These are phyloP conservation scores for Lavandula angustifolia DNA, from an alignment of 257 asterid species.

Conservation along the genomic window DNA sequence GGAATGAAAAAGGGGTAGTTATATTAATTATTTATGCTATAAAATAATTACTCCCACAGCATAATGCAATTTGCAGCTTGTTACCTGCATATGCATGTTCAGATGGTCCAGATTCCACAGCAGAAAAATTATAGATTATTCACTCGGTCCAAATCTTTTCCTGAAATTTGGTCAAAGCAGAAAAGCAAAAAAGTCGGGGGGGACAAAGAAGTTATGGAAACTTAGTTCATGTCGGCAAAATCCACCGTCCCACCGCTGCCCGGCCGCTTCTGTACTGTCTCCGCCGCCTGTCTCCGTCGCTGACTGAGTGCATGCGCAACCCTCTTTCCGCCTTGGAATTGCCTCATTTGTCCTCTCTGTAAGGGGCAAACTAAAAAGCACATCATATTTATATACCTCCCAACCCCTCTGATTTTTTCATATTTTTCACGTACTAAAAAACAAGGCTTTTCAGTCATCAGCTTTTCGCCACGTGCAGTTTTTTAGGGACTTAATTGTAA, in stretches of 20 bases:
- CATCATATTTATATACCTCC: neutral
- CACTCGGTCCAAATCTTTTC: constrained; percentile 21
- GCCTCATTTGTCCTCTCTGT: constrained; percentile 53
- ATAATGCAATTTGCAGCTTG: too few relatives aligned
- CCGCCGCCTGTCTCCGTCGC: constrained; percentile 37
- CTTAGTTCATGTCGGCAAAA: constrained; percentile 41
- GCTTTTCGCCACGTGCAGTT: constrained; percentile 22
- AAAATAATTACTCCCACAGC: too few relatives aligned
- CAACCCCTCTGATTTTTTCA: neutral
- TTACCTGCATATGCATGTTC: too few relatives aligned
- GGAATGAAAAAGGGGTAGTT: too few relatives aligned
- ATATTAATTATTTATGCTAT: too few relatives aligned
- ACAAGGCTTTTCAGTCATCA: constrained; percentile 12
- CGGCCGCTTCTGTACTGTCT: constrained; percentile 53
- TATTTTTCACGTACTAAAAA: constrained; percentile 25
- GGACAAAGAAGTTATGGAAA: constrained; percentile 26
- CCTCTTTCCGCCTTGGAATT: constrained; percentile 40
- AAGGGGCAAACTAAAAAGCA: constrained; percentile 37
- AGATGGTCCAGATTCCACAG: neutral
- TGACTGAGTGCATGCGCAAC: constrained; percentile 53
- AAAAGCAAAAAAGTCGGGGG: constrained; percentile 37
- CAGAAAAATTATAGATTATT: neutral
- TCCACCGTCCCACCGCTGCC: constrained; percentile 36
- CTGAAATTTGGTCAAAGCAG: constrained; percentile 38
- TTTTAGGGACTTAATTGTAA: constrained; percentile 20